A percentile compares a stretch with the other conserved stretches of the same genome.
phyloP scores from a whole-genome alignment of 106 monocot species.

The Xerophyta viscosa region DNA sequence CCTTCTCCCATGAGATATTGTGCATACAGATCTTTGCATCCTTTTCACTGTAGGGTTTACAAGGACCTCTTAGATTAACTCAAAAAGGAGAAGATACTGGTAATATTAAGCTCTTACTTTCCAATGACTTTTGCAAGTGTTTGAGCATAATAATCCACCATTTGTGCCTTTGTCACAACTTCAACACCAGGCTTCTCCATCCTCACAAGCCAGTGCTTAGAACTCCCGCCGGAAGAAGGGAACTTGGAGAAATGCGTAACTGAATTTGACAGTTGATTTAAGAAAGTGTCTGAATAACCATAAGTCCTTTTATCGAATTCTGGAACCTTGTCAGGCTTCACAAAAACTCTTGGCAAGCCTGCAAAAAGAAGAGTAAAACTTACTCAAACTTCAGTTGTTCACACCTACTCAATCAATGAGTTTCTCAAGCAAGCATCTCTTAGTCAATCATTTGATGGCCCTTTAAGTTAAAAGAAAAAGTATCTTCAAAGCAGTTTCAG shows the following conservation, averaged over 20 bases:
- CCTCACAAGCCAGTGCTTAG: conserved; percentile 61
- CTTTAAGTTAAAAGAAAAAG: too few relatives aligned
- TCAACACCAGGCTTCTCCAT: conserved; percentile 83
- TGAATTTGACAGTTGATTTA: conserved; percentile 10
- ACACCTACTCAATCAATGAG: too few relatives aligned
- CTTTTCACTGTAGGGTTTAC: conserved; percentile 41
- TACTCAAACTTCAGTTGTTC: background rate
- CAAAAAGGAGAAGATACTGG: background rate
- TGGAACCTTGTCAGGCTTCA: conserved; percentile 40
- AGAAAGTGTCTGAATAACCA: conserved; percentile 15
- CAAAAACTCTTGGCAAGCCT: conserved; percentile 59
- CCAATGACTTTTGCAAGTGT: conserved; percentile 73
- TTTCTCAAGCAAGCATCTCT: too few relatives aligned
- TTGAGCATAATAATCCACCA: conserved; percentile 75
- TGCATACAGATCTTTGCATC: conserved; percentile 90
- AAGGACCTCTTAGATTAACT: background rate
- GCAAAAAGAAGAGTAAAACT: background rate
- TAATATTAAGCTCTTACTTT: conserved; percentile 43
- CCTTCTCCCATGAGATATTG: conserved; percentile 81
- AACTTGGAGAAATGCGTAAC: conserved; percentile 18
- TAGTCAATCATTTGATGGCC: too few relatives aligned
- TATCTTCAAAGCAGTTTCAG: too few relatives aligned
- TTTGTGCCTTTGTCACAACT: conserved; percentile 84
- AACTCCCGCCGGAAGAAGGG: conserved; percentile 17
- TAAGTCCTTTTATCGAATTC: conserved; percentile 23